A percentile compares a stretch with the other conserved stretches of the same genome.
These are phyloP conservation scores for Solanum stenotomum DNA, from an alignment of 257 asterid species.

Conservation along the genomic window DNA sequence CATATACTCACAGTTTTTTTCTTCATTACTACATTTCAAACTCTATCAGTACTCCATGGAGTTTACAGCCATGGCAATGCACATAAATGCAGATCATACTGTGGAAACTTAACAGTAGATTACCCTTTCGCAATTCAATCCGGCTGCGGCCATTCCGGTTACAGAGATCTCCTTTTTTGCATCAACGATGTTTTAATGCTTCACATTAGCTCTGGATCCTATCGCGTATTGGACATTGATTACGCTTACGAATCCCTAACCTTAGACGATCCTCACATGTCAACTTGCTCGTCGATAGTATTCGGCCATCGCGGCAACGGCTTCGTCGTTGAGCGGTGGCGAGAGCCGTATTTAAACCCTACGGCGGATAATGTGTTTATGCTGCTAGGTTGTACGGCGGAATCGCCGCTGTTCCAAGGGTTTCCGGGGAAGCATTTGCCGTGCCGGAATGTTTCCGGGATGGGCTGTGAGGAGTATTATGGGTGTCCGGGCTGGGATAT, in stretches of 20 bases:
- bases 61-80: slow-evolving; percentile 25
- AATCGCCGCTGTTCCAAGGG: slow-evolving; percentile 63
- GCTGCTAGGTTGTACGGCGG: slow-evolving; percentile 68
- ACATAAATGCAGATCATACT: slow-evolving; percentile 61
- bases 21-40: slow-evolving; percentile 7
- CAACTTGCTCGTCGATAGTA: slow-evolving; percentile 57
- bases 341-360: slow-evolving; percentile 54
- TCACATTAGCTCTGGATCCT: slow-evolving; percentile 81
- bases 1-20: slow-evolving; percentile 6
- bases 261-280: slow-evolving; percentile 88
- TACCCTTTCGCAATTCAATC: slow-evolving; percentile 68
- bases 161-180: slow-evolving; percentile 73
- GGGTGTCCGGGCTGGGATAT: slow-evolving; percentile 79
- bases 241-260: slow-evolving; percentile 68
- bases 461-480: slow-evolving; percentile 84
- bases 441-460: slow-evolving; percentile 75
- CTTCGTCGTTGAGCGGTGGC: slow-evolving; percentile 73
- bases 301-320: slow-evolving; percentile 86
- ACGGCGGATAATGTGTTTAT: slow-evolving; percentile 69
- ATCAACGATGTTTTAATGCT: slow-evolving; percentile 82
- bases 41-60: neutral
- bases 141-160: slow-evolving; percentile 88
- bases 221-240: slow-evolving; percentile 79
- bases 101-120: slow-evolving; percentile 75
- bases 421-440: slow-evolving; percentile 60